phyloP scores from a whole-genome alignment of 2,329 filamentous ascomycete species.

The Aspergillus sp. region DNA sequence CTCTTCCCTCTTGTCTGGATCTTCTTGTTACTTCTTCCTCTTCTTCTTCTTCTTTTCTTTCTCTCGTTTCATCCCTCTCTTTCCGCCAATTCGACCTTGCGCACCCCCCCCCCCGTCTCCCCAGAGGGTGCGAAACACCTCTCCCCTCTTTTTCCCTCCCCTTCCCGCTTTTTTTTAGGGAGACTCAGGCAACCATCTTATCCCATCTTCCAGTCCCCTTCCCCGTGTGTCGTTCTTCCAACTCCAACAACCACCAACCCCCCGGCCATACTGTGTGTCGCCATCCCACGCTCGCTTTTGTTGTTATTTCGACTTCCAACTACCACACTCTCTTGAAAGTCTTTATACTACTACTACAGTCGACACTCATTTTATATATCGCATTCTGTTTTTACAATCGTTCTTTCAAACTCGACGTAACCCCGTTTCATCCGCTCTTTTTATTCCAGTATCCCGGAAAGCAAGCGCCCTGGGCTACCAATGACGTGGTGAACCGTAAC shows the following conservation, averaged over 20 bases:
- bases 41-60: conserved; percentile 2
- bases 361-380: conserved; percentile 16
- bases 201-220: conserved; percentile 4
- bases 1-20: conserved; percentile 11
- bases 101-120: background rate
- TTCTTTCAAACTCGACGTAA: conserved; percentile 19
- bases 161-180: conserved; percentile 8
- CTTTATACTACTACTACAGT: conserved; percentile 17
- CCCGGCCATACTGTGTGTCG: conserved; percentile 36
- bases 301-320: conserved; percentile 16
- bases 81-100: conserved; percentile 2
- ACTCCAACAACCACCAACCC: conserved; percentile 4
- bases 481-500: conserved; percentile 27
- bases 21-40: conserved; percentile 1
- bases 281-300: conserved; percentile 33
- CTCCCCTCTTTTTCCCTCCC: background rate
- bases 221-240: conserved; percentile 7
- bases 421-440: conserved; percentile 17
- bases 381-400: conserved; percentile 13
- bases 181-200: conserved; percentile 14
- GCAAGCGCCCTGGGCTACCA: conserved; percentile 15
- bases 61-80: conserved; percentile 10
- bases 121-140: conserved; percentile 9
- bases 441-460: conserved; percentile 13
- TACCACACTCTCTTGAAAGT: conserved; percentile 18